Evolutionary conservation across 148 eudicot species (phyloP).

Genomic region (Fallopia convolvulus): DNA sequence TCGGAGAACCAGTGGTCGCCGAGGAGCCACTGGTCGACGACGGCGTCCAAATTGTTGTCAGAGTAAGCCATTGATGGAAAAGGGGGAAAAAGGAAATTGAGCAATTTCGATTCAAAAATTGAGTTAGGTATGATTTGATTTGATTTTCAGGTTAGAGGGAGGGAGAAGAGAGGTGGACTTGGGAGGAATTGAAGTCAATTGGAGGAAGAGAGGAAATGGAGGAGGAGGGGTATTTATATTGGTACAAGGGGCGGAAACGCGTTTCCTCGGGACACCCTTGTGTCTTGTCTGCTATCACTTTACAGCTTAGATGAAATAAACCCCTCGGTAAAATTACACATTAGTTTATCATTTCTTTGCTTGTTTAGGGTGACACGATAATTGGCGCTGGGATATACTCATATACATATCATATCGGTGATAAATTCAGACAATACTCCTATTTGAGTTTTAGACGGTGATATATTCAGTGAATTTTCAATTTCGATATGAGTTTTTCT

Average conservation of each 20-base stretch:
- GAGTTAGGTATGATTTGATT: background rate
- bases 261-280: background rate
- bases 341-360: background rate
- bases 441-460: too few species aligned
- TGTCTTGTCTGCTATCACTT: background rate
- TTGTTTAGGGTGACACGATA: too few species aligned
- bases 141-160: too few species aligned
- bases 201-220: background rate
- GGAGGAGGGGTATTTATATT: background rate
- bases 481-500: too few species aligned
- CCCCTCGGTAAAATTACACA: background rate
- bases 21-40: constrained; percentile 1
- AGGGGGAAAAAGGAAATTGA: background rate
- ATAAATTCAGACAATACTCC: too few species aligned
- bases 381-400: too few species aligned
- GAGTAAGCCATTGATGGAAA: background rate
- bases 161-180: background rate
- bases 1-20: constrained; percentile 3
- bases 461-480: too few species aligned
- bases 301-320: background rate
- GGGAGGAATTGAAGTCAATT: background rate
- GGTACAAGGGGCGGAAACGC: background rate
- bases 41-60: background rate
- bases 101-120: background rate
- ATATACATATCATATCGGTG: too few species aligned